Percentiles rank a stretch among this genome's conserved stretches.
Conservation (phyloP, 441 rosid genomes). For the Populus trichocarpa region DNA sequence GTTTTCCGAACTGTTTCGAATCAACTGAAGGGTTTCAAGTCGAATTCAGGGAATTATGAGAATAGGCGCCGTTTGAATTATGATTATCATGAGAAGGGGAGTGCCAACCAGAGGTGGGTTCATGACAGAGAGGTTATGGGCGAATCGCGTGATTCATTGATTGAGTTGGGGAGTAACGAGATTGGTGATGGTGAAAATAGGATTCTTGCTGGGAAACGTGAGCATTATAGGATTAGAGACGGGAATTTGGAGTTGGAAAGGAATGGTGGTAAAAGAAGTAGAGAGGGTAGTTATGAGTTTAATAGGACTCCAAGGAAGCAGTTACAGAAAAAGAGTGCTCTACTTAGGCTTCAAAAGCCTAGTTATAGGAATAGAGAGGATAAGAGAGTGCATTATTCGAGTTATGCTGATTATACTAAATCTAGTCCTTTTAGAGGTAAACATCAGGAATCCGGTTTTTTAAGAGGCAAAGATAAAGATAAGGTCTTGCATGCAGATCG, state of each 20-base stretch:
- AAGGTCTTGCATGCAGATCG: conserved; percentile 30
- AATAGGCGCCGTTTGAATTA: conserved; percentile 23
- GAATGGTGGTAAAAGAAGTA: conserved; percentile 41
- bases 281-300: conserved; percentile 49
- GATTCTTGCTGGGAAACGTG: conserved; percentile 32
- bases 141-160: conserved; percentile 20
- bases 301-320: conserved; percentile 55
- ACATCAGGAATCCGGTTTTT: conserved; percentile 29
- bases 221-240: conserved; percentile 35
- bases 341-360: conserved; percentile 75
- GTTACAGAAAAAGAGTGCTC: conserved; percentile 77
- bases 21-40: conserved; percentile 26
- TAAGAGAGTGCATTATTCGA: conserved; percentile 34
- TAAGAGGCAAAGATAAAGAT: conserved; percentile 55
- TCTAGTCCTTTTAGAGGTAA: conserved; percentile 43
- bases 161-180: conserved; percentile 28
- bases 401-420: conserved; percentile 39
- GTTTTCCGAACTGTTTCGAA: conserved; percentile 27
- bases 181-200: conserved; percentile 30
- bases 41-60: conserved; percentile 32
- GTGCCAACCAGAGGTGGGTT: conserved; percentile 44
- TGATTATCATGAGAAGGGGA: conserved; percentile 13
- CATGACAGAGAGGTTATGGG: conserved; percentile 23
- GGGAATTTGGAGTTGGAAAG: conserved; percentile 33
- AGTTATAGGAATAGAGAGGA: conserved; percentile 47